phyloP scores from a whole-genome alignment of 2,329 filamentous ascomycete species.

The Curvularia sp. region DNA sequence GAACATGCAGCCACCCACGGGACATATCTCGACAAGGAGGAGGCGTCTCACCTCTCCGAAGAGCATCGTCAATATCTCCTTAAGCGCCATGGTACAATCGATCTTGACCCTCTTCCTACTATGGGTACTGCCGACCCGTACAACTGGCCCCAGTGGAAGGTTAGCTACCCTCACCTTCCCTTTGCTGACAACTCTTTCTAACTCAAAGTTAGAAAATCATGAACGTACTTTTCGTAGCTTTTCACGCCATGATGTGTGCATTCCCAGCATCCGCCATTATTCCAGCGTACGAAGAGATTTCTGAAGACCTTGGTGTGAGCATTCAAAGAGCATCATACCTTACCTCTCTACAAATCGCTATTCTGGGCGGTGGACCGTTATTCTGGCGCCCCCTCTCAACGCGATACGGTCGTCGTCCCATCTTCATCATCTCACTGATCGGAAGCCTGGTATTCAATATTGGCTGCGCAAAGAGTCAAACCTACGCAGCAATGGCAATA shows the following conservation, averaged over 20 bases:
- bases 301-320: constrained; percentile 57
- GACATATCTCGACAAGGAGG: constrained; percentile 37
- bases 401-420: constrained; percentile 61
- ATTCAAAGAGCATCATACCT: constrained; percentile 62
- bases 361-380: constrained; percentile 61
- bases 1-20: constrained; percentile 38
- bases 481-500: constrained; percentile 58
- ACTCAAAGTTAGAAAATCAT: constrained; percentile 54
- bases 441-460: constrained; percentile 60
- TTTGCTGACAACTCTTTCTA: background rate
- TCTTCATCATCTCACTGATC: constrained; percentile 61
- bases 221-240: constrained; percentile 63
- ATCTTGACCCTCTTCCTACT: constrained; percentile 62
- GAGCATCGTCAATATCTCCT: constrained; percentile 61
- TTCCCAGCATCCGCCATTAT: constrained; percentile 64
- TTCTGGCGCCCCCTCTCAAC: constrained; percentile 65
- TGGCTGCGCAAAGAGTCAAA: constrained; percentile 59
- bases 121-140: constrained; percentile 61
- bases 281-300: constrained; percentile 62
- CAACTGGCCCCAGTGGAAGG: constrained; percentile 63
- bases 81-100: constrained; percentile 60
- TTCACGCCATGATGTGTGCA: constrained; percentile 64
- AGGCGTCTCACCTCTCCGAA: constrained; percentile 48
- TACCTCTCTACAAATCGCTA: constrained; percentile 62
- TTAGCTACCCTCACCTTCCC: constrained; percentile 22